Percentiles rank a stretch among this genome's conserved stretches.
phyloP scores from a whole-genome alignment of 345 rosid genomes.

The Populus deltoides region DNA sequence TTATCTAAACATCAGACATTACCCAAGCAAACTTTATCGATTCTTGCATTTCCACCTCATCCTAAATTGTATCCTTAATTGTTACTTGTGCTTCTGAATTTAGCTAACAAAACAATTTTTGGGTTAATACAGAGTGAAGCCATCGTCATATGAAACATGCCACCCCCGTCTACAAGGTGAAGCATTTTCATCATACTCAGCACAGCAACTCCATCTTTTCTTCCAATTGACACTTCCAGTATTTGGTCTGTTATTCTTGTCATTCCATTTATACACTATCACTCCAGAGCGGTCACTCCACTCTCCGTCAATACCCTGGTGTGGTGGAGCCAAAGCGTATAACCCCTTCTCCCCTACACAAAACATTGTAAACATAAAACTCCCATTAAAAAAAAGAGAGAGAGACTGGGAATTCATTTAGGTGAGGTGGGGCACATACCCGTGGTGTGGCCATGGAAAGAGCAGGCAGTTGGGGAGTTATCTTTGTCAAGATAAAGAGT shows the following conservation, averaged over 20 bases:
- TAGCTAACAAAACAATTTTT: background rate
- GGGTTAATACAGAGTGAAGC: slow-evolving; percentile 42
- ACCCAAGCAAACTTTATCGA: background rate
- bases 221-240: slow-evolving; percentile 51
- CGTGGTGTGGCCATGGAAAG: slow-evolving; percentile 58
- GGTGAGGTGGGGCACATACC: slow-evolving; percentile 22
- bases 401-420: background rate
- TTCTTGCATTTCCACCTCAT: background rate
- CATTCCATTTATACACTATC: slow-evolving; percentile 58
- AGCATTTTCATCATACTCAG: slow-evolving; percentile 50
- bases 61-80: background rate
- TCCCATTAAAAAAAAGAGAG: background rate
- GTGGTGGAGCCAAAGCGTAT: slow-evolving; percentile 55
- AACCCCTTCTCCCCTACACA: slow-evolving; percentile 52
- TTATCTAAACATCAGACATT: background rate
- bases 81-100: background rate
- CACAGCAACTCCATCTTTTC: slow-evolving; percentile 57
- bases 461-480: slow-evolving; percentile 54
- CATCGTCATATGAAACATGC: slow-evolving; percentile 63
- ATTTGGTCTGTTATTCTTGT: slow-evolving; percentile 43
- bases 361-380: background rate
- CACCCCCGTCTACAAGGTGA: slow-evolving; percentile 49
- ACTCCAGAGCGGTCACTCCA: slow-evolving; percentile 59
- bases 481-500: slow-evolving; percentile 39
- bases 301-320: slow-evolving; percentile 64